Base-by-base conservation (phyloP, 2,329 filamentous ascomycete species). In the Coniosporium tulheliwenetii region DNA sequence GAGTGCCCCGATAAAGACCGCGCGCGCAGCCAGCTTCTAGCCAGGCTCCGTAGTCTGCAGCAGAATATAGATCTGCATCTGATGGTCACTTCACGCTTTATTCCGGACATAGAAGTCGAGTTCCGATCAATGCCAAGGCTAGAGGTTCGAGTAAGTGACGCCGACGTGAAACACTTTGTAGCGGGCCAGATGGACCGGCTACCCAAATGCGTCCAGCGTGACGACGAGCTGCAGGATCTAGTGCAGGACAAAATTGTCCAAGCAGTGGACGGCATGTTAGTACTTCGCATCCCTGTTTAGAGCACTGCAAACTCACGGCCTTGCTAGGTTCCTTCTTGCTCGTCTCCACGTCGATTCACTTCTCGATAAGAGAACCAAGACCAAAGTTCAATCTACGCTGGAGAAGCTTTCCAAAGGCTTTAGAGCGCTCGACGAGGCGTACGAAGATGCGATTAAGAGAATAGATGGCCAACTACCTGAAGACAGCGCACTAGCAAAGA, bases 381-480 rank as follows among this genome's bases (percentile, higher is more conserved):
- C 60, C 36, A 51, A 48, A 1, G 45, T 71, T 5, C 44, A 46
- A 29, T 40, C 15, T 0, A 51, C 57, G 2, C 45, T 71, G 1
- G 10, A 50, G 19, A 26, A 45, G 0, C 45, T 70, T 0, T 45
- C 52, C 0, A 55, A 35, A 10, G 58, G 57, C 19, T 26, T 7
- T 7, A 26, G 7, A 26, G 19, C 19, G 8, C 47, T 64, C 12
- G 49, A 63, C 12, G 5, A 46, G 9, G 60, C 61, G 0, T 75
- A 74, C 37, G 42, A 56, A 0, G 44, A 60, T 0, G 59, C 62
- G 0, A 63, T 72, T 50, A 33, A 60, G 2, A 52, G 66, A 14
- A 68, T 72, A 26, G 39, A 59, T n/a, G 43, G 47, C 0, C 66
- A 71, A 38, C 8, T 47, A 0, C 1, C 39, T 1, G 58, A 55